Conservation (phyloP, 139 green algal genomes). For the Closterium sp. region DNA sequence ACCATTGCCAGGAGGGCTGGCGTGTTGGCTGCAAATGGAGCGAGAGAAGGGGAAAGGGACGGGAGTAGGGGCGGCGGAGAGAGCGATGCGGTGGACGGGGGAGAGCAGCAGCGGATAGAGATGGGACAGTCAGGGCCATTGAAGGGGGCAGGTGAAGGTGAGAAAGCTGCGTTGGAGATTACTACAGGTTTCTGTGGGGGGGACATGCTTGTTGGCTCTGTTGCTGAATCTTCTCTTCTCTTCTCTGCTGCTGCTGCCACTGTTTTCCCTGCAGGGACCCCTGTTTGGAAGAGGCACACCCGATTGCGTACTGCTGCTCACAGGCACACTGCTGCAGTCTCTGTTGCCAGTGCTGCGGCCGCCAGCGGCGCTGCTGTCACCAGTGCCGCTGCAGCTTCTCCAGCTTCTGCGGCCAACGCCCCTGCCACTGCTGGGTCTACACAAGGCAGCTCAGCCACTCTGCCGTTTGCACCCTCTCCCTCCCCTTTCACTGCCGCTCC, state of each 20-base stretch:
- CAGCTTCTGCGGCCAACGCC: background rate
- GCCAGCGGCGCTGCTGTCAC: background rate
- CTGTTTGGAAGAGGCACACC: background rate
- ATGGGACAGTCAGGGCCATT: background rate
- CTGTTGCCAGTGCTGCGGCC: background rate
- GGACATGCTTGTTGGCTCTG: no score
- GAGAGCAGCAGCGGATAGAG: background rate
- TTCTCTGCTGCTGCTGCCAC: background rate
- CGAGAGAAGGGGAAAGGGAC: background rate
- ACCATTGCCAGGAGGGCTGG: background rate
- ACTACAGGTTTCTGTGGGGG: no score
- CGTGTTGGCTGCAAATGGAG: background rate
- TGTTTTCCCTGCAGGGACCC: background rate
- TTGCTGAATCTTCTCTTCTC: no score
- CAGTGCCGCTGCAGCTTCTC: background rate
- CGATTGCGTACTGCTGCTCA: background rate
- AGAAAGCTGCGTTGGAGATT: no score
- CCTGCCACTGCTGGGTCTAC: background rate
- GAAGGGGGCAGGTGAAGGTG: background rate
- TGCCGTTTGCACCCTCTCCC: background rate
- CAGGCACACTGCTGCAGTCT: background rate
- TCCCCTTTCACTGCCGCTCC: background rate
- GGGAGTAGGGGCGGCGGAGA: background rate
- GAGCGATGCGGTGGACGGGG: background rate
- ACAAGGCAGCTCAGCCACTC: background rate